Percentiles rank a stretch among this genome's conserved stretches.
Evolutionary conservation across 148 eudicot genomes (phyloP).

Genomic region (Camellia granthamiana): DNA sequence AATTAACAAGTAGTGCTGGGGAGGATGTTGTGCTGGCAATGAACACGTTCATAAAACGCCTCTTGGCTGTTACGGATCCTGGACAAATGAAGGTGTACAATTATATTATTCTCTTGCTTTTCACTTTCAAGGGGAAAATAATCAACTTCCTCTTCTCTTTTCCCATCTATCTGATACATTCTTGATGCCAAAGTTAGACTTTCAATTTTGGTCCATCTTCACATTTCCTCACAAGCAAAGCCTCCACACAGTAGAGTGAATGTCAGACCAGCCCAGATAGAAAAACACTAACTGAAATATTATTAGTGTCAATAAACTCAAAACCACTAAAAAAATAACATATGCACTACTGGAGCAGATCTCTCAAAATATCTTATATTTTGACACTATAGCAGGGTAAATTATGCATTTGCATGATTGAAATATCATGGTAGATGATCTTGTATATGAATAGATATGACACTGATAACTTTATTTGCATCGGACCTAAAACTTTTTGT

Average conservation of each 20-base stretch:
- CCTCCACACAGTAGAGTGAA: not conserved
- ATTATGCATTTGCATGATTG: no score
- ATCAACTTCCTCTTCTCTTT: no score
- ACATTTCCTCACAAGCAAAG: not conserved
- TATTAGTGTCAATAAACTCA: not conserved
- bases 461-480: not conserved
- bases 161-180: not conserved
- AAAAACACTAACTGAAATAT: not conserved
- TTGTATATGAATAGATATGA: not conserved
- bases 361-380: no score
- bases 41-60: slow-evolving; percentile 79
- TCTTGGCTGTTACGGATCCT: slow-evolving; percentile 81
- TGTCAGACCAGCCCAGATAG: not conserved
- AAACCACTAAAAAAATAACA: not conserved
- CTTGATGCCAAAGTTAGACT: not conserved
- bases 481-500: not conserved
- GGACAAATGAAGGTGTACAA: slow-evolving; percentile 70
- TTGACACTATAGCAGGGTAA: no score
- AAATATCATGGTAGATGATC: not conserved
- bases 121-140: no score
- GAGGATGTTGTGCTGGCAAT: slow-evolving; percentile 83
- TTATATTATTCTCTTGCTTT: not conserved
- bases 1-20: slow-evolving; percentile 78
- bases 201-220: not conserved
- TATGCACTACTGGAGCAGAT: no score